These are phyloP conservation scores for Zea luxurians DNA, from an alignment of 176 grass and related monocot genomes.

Conservation along the genomic window DNA sequence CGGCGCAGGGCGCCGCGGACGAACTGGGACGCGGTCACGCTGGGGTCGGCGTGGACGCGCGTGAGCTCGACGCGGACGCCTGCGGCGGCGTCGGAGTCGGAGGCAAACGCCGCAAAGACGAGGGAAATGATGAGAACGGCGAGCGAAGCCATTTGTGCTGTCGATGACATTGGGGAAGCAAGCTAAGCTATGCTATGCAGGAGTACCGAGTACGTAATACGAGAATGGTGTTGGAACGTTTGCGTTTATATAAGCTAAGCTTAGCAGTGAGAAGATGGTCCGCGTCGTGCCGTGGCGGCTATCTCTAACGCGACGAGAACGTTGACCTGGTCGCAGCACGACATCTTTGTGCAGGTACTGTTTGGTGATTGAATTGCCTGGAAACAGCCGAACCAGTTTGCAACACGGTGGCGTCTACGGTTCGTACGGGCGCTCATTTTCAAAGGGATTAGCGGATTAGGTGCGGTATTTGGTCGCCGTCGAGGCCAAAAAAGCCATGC, in stretches of 20 bases:
- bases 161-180: no score
- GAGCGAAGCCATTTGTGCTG: not conserved
- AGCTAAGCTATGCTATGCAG: not conserved
- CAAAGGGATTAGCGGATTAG: conserved; percentile 9
- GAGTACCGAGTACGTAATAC: not conserved
- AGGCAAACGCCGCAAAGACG: not conserved
- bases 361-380: conserved; percentile 12
- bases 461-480: conserved; percentile 36
- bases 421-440: not conserved
- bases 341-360: not conserved
- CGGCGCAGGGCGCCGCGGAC: conserved; percentile 45
- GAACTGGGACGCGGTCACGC: conserved; percentile 46
- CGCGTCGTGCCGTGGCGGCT: not conserved
- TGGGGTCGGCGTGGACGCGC: conserved; percentile 46
- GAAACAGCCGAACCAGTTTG: conserved; percentile 14
- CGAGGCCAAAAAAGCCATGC: not conserved
- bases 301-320: not conserved
- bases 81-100: not conserved
- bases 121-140: not conserved
- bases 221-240: not conserved
- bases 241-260: conserved; percentile 17
- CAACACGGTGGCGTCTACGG: conserved; percentile 3
- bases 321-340: conserved; percentile 39
- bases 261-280: no score
- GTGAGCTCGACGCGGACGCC: conserved; percentile 53